phyloP scores from a whole-genome alignment of 352 stramenopile species.

The Phytopythium cucurbitacearum region DNA sequence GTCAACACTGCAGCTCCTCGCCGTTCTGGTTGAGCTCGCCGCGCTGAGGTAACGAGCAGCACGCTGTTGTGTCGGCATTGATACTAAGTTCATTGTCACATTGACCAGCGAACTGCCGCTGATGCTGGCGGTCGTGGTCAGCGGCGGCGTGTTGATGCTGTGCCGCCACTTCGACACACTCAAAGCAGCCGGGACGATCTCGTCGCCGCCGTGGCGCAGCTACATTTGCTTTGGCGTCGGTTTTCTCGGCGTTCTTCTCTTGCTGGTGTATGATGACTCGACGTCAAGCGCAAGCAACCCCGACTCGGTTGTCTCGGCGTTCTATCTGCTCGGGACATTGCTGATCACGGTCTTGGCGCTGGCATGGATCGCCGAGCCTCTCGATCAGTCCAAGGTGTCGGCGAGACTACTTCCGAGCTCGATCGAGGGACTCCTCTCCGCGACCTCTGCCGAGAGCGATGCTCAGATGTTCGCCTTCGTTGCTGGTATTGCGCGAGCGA shows the following conservation, averaged over 20 bases:
- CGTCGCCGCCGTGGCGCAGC: background rate
- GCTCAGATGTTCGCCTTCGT: conserved; percentile 22
- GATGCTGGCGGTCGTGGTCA: conserved; percentile 12
- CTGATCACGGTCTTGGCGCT: conserved; percentile 13
- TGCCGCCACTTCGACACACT: conserved; percentile 11
- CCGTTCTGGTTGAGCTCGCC: conserved; percentile 3
- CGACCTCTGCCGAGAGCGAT: conserved; percentile 2
- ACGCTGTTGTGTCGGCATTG: background rate
- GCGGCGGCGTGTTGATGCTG: conserved; percentile 11
- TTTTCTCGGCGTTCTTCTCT: background rate
- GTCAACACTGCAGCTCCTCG: conserved; percentile 2
- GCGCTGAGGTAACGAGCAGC: conserved; percentile 1
- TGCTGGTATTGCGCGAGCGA: conserved; percentile 17
- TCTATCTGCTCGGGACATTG: conserved; percentile 11
- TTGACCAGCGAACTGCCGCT: conserved; percentile 8
- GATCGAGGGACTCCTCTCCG: conserved; percentile 2
- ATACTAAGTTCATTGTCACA: background rate
- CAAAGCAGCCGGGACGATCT: conserved; percentile 7
- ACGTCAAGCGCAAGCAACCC: background rate
- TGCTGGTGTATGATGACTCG: conserved; percentile 1
- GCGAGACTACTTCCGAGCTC: background rate
- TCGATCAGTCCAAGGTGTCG: conserved; percentile 3
- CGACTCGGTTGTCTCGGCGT: conserved; percentile 9
- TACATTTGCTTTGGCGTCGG: conserved; percentile 2
- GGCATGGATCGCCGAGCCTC: conserved; percentile 13